Evolutionary conservation across 169 alveolate species (phyloP), one percentile per base, ranked within the genome.

Genomic region (Plasmodium sp.): DNA sequence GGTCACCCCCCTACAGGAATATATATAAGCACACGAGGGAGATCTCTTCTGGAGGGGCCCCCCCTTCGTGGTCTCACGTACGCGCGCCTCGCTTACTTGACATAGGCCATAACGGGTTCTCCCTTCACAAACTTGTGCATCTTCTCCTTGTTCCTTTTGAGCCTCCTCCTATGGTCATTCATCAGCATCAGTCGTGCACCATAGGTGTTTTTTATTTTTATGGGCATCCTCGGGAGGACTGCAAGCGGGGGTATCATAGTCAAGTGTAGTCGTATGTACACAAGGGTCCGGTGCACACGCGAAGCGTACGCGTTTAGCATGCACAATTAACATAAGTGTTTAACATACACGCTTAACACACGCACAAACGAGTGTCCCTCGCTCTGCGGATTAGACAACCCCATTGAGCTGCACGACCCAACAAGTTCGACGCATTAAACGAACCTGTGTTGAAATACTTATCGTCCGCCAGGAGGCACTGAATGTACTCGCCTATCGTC

Each of bases 221-320:
- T 93, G 27, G 97, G 97, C 62, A 96, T 84, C 18, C 97, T 92
- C 39, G 97, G 97, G 5, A 96, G 95, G 41, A 96, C 97, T 96
- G 82, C n/a, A 75, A 6, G 48, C 18, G 18, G 48, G 39, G 31
- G 56, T 43, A 84, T 33, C 54, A n/a, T 31, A 12, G 77, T 12
- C 22, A 16, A 71, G 43, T 84, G 41, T 67, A 14, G n/a, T 7
- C 22, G 34, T 58, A 48, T 54, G 51, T n/a, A 7, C 12, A 10
- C 2, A 22, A 1, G 54, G 27, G 3, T 48, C 14, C 34, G 18
- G 5, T 48, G 5, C 18, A 48, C n/a, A 48, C 10, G 18, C 7
- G 36, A 16, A 16, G 5, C 36, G 36, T 45, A 39, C 27, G 27
- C 27, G 27, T 22, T 22, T 22, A 22, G 27, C 27, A 22, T 22